Evolutionary conservation across 176 grass and related monocot genomes (phyloP).

Genomic region (Eragrostis curvula): DNA sequence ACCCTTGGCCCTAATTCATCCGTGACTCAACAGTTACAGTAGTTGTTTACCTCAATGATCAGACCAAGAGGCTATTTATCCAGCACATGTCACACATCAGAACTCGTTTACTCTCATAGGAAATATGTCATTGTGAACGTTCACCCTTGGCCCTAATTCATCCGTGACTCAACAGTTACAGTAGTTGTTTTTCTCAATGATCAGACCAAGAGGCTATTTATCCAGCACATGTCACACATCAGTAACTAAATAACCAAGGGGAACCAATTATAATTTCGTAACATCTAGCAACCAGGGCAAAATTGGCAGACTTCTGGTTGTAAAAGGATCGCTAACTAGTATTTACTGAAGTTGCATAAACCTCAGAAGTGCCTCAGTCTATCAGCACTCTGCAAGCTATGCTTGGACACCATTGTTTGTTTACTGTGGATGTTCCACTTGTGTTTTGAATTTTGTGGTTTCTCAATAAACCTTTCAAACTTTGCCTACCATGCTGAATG

Average conservation of each 20-base stretch:
- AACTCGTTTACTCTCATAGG: neutral
- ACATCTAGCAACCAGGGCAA: neutral
- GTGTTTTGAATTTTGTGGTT: neutral
- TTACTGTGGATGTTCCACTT: neutral
- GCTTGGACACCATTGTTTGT: neutral
- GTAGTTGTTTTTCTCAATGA: neutral
- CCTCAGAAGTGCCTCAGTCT: neutral
- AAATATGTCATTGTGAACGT: neutral
- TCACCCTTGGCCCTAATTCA: neutral
- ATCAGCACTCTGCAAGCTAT: conserved; percentile 5
- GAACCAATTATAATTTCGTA: neutral
- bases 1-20: neutral
- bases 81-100: neutral
- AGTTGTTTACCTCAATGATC: neutral
- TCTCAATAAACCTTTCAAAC: neutral
- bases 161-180: conserved; percentile 2
- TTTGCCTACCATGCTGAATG: neutral
- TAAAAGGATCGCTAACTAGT: neutral
- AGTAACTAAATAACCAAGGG: neutral
- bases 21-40: neutral
- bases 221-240: neutral
- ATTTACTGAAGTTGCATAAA: neutral
- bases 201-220: neutral
- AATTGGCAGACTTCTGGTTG: neutral
- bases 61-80: neutral